These are phyloP conservation scores for Podosphaera leucotricha DNA, from an alignment of 2,329 filamentous ascomycete genomes.

Conservation along the genomic window DNA sequence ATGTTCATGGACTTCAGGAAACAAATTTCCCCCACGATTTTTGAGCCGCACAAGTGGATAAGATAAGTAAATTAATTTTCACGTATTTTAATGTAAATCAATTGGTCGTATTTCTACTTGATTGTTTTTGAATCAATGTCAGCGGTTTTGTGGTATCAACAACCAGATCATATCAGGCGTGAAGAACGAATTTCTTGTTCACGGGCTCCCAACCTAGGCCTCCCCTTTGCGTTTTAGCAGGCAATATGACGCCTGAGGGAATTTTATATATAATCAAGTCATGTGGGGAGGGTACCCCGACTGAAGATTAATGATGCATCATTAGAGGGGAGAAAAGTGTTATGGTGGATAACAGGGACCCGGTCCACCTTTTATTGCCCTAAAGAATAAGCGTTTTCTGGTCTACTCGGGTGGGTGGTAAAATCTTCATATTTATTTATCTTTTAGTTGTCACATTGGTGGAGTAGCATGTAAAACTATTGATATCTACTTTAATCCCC, in stretches of 20 bases:
- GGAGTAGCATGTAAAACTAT: too few species aligned
- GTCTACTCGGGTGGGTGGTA: too few species aligned
- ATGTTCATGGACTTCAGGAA: neutral
- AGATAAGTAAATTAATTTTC: neutral
- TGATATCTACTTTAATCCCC: too few species aligned
- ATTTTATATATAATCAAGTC: neutral
- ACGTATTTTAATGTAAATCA: neutral
- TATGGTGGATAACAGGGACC: too few species aligned
- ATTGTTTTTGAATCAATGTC: neutral
- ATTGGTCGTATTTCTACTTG: neutral
- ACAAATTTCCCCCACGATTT: neutral
- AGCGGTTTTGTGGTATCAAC: neutral
- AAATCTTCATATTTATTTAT: too few species aligned
- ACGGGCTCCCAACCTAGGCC: neutral
- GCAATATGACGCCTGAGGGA: neutral
- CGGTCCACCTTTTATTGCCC: too few species aligned
- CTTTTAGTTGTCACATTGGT: too few species aligned
- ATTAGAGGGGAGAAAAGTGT: neutral
- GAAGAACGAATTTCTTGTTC: neutral
- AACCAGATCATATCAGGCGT: neutral
- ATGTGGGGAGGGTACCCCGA: neutral
- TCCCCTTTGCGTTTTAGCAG: neutral
- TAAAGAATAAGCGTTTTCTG: too few species aligned
- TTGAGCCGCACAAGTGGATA: neutral
- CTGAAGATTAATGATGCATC: neutral